A percentile compares a stretch with the other conserved stretches of the same genome.
These are phyloP conservation scores for Apiospora pterosperma DNA, from an alignment of 2,329 filamentous ascomycete genomes.

Conservation along the genomic window DNA sequence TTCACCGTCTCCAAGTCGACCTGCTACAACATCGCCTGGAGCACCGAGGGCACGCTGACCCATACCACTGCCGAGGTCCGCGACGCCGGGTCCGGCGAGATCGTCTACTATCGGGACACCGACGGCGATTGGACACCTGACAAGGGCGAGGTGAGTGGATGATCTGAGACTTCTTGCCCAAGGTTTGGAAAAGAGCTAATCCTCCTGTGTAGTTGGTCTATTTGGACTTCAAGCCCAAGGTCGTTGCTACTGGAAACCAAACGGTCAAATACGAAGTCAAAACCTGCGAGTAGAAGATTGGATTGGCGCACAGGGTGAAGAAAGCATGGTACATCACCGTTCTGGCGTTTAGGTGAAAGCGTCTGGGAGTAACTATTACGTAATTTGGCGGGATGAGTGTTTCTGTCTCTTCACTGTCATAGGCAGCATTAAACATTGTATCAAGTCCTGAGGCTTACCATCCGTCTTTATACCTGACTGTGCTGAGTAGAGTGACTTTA, in stretches of 20 bases:
- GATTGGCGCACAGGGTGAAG: neutral
- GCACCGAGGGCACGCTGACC: conserved; percentile 34
- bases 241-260: conserved; percentile 38
- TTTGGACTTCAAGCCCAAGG: conserved; percentile 43
- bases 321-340: neutral
- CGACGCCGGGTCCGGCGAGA: conserved; percentile 34
- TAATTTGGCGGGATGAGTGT: neutral
- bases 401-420: too few relatives aligned
- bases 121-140: conserved; percentile 41
- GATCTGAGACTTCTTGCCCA: conserved; percentile 8
- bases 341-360: neutral
- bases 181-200: neutral
- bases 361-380: neutral
- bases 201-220: conserved; percentile 32
- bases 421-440: too few relatives aligned
- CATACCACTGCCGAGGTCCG: conserved; percentile 37
- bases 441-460: too few relatives aligned
- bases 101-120: conserved; percentile 43
- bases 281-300: conserved; percentile 25
- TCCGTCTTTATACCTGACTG: too few relatives aligned
- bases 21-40: conserved; percentile 40
- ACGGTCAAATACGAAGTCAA: conserved; percentile 40
- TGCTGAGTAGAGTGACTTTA: too few relatives aligned
- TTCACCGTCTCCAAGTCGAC: conserved; percentile 34
- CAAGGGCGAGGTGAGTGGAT: conserved; percentile 35